Base-by-base conservation (phyloP, 2,329 filamentous ascomycete species). In the Phyllosticta paracitricarpa region DNA sequence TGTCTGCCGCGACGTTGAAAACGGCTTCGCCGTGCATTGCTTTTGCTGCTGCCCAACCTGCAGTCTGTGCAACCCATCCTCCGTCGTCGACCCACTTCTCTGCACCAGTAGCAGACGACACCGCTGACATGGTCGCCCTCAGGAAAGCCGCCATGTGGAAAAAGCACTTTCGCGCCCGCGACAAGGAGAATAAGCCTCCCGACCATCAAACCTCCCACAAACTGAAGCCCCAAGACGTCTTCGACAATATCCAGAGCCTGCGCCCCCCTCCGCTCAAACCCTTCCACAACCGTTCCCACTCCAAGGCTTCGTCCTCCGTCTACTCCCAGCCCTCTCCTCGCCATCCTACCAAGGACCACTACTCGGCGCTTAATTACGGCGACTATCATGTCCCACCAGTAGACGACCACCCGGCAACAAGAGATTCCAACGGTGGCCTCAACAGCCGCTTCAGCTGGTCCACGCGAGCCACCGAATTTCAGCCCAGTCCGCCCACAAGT, bases 311-410 rank as follows among this genome's bases (percentile, higher is more conserved):
- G 24, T 87, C 85, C 33, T 87, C 86, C 17, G 66, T 85, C 55
- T 87, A 88, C 70, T 84, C 84, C 54, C 79, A 82, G 69, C 79
- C 77, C 54, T 83, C 78, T 63, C 78, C 79, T 14, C 17, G 25
- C 8, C n/a, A 51, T 3, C 56, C 56, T 3, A 17, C 12, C 40
- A 48, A 48, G 40, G 40, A 48, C 14, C 17, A n/a, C 17, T 48
- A 48, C n/a, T 48, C 40, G 40, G 40, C 40, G 40, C 40, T n/a
- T 48, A 48, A 48, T 19, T 53, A 58, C 24, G 56, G 54, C n/a
- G 30, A 58, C 51, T 61, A 59, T 35, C 54, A 62, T n/a, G 60
- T 64, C 6, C 56, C 48, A 51, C 55, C 61, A 19, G 53, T 62
- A 17, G 61, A 59, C n/a, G 57, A 59, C 28, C 33, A 22, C 24